Evolutionary conservation across 2,329 filamentous ascomycete species (phyloP).

Genomic region (Neopestalotiopsis sp.): DNA sequence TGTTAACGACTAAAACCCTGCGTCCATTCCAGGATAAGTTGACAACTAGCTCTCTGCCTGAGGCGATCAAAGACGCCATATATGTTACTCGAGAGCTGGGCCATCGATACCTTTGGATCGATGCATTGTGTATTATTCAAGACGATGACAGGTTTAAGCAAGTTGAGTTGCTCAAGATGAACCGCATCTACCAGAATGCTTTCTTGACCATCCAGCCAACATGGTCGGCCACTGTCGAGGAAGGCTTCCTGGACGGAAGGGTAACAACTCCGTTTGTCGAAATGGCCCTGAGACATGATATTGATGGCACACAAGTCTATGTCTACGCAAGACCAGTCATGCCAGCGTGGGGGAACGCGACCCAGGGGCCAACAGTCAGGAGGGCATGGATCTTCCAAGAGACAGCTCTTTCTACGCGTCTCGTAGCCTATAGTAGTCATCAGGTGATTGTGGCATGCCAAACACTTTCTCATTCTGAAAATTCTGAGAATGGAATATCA

Average conservation of each 20-base stretch:
- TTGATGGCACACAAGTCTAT: background rate
- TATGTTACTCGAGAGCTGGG: constrained; percentile 16
- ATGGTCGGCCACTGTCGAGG: background rate
- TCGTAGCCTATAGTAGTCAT: background rate
- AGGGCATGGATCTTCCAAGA: constrained; percentile 5
- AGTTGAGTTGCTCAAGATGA: constrained; percentile 23
- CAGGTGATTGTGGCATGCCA: background rate
- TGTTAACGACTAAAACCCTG: background rate
- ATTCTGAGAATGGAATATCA: no score
- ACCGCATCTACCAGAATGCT: constrained; percentile 1
- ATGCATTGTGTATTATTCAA: constrained; percentile 23
- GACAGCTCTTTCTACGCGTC: background rate
- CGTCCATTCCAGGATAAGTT: background rate
- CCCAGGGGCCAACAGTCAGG: background rate
- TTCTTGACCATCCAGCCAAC: background rate
- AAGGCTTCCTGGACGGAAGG: background rate
- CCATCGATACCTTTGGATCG: constrained; percentile 23
- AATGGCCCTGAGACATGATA: background rate
- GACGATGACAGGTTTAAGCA: constrained; percentile 19
- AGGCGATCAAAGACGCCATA: constrained; percentile 19
- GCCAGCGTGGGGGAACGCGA: background rate
- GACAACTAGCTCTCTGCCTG: background rate
- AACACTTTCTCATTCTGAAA: background rate
- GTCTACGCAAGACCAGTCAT: background rate
- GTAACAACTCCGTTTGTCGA: background rate